A percentile compares a stretch with the other conserved stretches of the same genome.
Conservation (phyloP, 108 stramenopile species). For the Nannochloropsis gaditana region DNA sequence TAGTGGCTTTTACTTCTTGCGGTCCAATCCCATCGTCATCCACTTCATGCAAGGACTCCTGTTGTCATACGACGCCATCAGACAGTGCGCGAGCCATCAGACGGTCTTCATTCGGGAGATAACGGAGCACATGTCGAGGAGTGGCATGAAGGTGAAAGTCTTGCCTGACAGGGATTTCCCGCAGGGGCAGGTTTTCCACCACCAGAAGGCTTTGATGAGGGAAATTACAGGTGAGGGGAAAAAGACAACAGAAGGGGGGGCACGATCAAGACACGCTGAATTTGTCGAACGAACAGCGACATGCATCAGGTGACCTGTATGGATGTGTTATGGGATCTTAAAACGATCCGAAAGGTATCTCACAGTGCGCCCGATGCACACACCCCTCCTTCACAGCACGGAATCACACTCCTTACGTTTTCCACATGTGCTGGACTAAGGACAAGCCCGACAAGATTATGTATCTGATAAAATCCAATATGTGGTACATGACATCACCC, state of each 20-base stretch:
- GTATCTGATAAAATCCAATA: slow-evolving; percentile 62
- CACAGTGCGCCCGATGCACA: too few relatives aligned
- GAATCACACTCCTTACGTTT: slow-evolving; percentile 22
- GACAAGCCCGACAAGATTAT: slow-evolving; percentile 67
- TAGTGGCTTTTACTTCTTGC: slow-evolving; percentile 79
- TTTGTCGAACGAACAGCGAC: too few relatives aligned
- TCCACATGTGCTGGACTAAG: slow-evolving; percentile 65
- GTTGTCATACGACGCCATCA: slow-evolving; percentile 27
- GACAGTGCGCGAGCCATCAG: slow-evolving; percentile 28
- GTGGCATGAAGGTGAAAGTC: slow-evolving; percentile 65
- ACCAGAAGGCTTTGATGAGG: slow-evolving; percentile 51
- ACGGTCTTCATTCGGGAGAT: slow-evolving; percentile 26
- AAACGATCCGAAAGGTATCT: too few relatives aligned
- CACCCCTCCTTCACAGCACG: not conserved
- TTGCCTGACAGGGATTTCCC: slow-evolving; percentile 58
- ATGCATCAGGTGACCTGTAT: too few relatives aligned
- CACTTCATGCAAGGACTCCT: slow-evolving; percentile 21
- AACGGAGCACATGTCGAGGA: slow-evolving; percentile 48
- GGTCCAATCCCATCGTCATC: slow-evolving; percentile 24
- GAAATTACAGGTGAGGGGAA: slow-evolving; percentile 27
- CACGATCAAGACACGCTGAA: too few relatives aligned
- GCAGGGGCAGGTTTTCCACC: slow-evolving; percentile 57
- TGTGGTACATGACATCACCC: slow-evolving; percentile 62
- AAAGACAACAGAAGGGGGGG: not conserved
- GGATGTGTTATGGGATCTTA: too few relatives aligned